Evolutionary conservation across 2,329 filamentous ascomycete genomes (phyloP).

Genomic region (Colletotrichum godetiae): DNA sequence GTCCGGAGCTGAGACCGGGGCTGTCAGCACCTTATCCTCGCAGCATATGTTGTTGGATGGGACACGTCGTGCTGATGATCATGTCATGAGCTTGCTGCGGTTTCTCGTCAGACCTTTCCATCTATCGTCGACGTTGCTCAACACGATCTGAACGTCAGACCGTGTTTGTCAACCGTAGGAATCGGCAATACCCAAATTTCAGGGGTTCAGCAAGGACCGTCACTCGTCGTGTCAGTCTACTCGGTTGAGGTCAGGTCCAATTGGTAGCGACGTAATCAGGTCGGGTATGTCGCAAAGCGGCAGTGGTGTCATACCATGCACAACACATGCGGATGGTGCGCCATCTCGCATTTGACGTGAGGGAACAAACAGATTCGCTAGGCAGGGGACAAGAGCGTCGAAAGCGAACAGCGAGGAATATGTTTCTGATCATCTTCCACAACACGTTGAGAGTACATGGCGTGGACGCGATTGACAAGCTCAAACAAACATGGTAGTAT

Average conservation of each 20-base stretch:
- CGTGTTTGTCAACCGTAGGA: neutral
- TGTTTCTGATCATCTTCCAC: neutral
- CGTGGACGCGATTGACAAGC: neutral
- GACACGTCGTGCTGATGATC: neutral
- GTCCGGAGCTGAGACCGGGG: neutral
- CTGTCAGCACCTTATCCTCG: neutral
- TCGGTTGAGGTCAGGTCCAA: neutral
- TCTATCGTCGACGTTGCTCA: neutral
- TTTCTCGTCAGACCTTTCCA: neutral
- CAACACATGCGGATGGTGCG: neutral
- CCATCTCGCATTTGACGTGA: slow-evolving; percentile 1
- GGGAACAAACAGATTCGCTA: slow-evolving; percentile 4
- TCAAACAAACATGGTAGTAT: neutral
- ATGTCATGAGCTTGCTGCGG: neutral
- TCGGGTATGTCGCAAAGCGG: neutral
- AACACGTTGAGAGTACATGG: neutral
- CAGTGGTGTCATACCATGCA: neutral
- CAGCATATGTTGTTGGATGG: neutral
- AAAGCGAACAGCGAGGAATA: neutral
- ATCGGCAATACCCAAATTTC: neutral
- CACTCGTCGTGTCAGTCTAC: neutral
- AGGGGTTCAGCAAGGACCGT: neutral
- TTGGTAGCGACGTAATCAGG: neutral
- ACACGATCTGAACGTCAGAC: neutral
- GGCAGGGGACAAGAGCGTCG: neutral